Evolutionary conservation across 2,329 filamentous ascomycete species (phyloP).

Genomic region (Penicillium sp.): DNA sequence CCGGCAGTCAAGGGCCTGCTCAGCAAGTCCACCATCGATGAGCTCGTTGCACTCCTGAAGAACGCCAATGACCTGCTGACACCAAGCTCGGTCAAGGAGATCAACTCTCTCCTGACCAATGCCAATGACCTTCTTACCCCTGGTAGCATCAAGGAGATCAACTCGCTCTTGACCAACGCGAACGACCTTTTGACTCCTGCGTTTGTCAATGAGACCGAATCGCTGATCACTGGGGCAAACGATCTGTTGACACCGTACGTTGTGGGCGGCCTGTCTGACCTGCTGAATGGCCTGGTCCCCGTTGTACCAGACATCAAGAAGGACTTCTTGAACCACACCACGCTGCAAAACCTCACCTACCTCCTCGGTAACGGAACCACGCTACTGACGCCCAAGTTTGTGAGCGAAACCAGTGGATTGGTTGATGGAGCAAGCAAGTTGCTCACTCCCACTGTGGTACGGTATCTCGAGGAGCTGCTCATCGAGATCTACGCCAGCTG

Average conservation of each 20-base stretch:
- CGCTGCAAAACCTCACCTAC: slow-evolving; percentile 24
- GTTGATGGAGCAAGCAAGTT: slow-evolving; percentile 25
- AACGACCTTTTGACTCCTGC: slow-evolving; percentile 16
- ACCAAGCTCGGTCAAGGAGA: slow-evolving; percentile 10
- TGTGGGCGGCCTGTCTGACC: slow-evolving; percentile 16
- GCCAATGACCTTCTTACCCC: slow-evolving; percentile 17
- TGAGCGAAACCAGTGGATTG: slow-evolving; percentile 24
- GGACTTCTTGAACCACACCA: slow-evolving; percentile 21
- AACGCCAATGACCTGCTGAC: slow-evolving; percentile 17
- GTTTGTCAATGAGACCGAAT: slow-evolving; percentile 19
- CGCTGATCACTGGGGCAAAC: slow-evolving; percentile 14
- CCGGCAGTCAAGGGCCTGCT: slow-evolving; percentile 17
- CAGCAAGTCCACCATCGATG: slow-evolving; percentile 11
- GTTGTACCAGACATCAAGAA: slow-evolving; percentile 16
- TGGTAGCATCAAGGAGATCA: slow-evolving; percentile 9
- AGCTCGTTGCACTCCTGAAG: slow-evolving; percentile 7
- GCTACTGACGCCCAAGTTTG: slow-evolving; percentile 27
- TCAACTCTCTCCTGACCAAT: slow-evolving; percentile 9
- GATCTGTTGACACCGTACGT: slow-evolving; percentile 17
- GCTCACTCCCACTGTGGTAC: slow-evolving; percentile 24
- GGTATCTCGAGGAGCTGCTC: slow-evolving; percentile 22
- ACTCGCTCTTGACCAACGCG: slow-evolving; percentile 16
- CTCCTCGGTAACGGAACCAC: slow-evolving; percentile 28
- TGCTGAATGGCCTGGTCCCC: slow-evolving; percentile 17
- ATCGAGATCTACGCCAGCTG: slow-evolving; percentile 22